These are phyloP conservation scores for Yamadazyma endophytica DNA, from an alignment of 805 yeast genomes.

Conservation along the genomic window DNA sequence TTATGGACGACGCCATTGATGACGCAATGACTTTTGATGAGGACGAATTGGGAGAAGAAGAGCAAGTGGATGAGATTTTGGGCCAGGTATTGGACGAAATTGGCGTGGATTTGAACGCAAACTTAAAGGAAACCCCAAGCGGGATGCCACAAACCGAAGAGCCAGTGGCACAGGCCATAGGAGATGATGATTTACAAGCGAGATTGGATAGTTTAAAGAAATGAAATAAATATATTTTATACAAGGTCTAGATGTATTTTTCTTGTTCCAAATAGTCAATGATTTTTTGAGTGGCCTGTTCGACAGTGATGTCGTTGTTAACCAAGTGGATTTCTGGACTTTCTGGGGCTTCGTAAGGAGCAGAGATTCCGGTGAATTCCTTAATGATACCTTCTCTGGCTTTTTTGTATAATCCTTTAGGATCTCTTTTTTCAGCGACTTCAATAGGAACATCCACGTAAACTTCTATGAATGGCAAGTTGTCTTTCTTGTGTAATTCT, in stretches of 20 bases:
- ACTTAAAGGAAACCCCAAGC: slow-evolving; percentile 44
- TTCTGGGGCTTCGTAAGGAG: slow-evolving; percentile 93
- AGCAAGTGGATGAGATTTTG: slow-evolving; percentile 87
- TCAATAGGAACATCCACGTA: slow-evolving; percentile 90
- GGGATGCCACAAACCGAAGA: slow-evolving; percentile 38
- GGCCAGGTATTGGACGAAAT: slow-evolving; percentile 91
- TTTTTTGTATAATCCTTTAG: slow-evolving; percentile 94
- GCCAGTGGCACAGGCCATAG: slow-evolving; percentile 54
- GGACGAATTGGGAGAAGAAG: slow-evolving; percentile 72
- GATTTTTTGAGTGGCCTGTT: slow-evolving; percentile 74
- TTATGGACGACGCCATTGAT: slow-evolving; percentile 97
- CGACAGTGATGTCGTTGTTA: slow-evolving; percentile 61
- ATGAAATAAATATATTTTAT: slow-evolving; percentile 9
- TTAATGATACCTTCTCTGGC: slow-evolving; percentile 93
- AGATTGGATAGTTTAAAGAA: slow-evolving; percentile 78
- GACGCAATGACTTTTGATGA: slow-evolving; percentile 90
- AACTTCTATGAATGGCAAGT: slow-evolving; percentile 84
- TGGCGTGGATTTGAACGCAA: slow-evolving; percentile 74
- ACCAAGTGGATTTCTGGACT: slow-evolving; percentile 77
- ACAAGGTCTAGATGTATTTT: slow-evolving; percentile 27
- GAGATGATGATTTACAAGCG: slow-evolving; percentile 86
- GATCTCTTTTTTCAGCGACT: slow-evolving; percentile 95
- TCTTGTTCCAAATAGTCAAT: slow-evolving; percentile 60
- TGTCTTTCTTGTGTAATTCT: slow-evolving; percentile 70
- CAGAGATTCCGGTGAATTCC: slow-evolving; percentile 93